Evolutionary conservation across 352 stramenopile genomes (phyloP).

Genomic region (Phytophthora pisi): DNA sequence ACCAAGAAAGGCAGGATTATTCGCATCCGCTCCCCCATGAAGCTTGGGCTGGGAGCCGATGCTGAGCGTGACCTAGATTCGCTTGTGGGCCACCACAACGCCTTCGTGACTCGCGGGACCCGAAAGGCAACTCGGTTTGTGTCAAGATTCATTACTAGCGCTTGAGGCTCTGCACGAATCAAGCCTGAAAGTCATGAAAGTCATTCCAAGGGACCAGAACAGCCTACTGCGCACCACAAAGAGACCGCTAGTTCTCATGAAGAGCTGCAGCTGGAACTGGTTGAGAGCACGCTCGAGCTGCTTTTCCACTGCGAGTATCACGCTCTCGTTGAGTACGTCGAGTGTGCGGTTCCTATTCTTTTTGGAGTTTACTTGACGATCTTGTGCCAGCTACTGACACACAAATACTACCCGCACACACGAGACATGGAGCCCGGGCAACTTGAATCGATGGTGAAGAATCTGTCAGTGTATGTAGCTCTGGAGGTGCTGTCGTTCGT

Average conservation of each 20-base stretch:
- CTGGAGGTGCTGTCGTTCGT: constrained; percentile 22
- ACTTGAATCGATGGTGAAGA: constrained; percentile 13
- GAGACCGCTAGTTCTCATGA: background rate
- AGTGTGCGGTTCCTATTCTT: constrained; percentile 30
- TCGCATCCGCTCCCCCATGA: constrained; percentile 14
- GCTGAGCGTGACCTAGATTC: constrained; percentile 10
- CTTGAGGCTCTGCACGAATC: background rate
- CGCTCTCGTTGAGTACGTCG: constrained; percentile 31
- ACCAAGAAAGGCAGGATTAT: constrained; percentile 9
- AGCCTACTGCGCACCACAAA: background rate
- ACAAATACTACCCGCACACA: constrained; percentile 30
- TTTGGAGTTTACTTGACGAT: constrained; percentile 25
- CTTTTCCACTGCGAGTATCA: constrained; percentile 40
- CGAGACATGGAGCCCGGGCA: constrained; percentile 19
- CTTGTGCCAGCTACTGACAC: constrained; percentile 16
- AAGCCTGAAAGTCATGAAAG: background rate
- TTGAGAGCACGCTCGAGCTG: constrained; percentile 21
- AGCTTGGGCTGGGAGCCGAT: background rate
- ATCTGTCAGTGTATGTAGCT: constrained; percentile 17
- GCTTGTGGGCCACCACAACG: constrained; percentile 7
- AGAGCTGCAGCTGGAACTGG: constrained; percentile 1
- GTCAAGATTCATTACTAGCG: background rate
- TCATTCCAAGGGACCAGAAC: background rate
- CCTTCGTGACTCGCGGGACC: background rate
- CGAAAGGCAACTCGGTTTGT: background rate